Conservation (phyloP, 495 filamentous ascomycete species). For the Aspergillus haitiensis region DNA sequence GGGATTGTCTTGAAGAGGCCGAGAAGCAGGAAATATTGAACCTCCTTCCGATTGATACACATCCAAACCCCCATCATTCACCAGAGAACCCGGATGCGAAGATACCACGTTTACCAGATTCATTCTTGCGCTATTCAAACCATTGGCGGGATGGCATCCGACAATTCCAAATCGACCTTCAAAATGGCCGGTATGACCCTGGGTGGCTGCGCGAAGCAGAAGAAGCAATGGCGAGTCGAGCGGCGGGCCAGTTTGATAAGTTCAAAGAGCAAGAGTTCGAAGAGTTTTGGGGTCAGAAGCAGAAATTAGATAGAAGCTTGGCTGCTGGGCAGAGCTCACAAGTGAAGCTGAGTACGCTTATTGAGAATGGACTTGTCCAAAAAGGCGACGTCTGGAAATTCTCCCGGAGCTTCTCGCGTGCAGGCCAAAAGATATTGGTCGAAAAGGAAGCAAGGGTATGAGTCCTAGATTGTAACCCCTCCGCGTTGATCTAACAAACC, state of each 20-base stretch:
- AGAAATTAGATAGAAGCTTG: constrained; percentile 41
- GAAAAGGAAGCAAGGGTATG: constrained; percentile 54
- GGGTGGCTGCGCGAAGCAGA: constrained; percentile 67
- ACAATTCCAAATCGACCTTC: constrained; percentile 61
- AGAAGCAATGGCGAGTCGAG: constrained; percentile 59
- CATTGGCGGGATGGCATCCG: constrained; percentile 51
- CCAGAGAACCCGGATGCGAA: constrained; percentile 33
- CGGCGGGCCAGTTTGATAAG: constrained; percentile 66
- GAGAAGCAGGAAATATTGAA: constrained; percentile 58
- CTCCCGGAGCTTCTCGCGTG: constrained; percentile 34
- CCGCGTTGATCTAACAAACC: not conserved
- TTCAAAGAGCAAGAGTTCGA: constrained; percentile 67
- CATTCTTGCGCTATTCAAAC: constrained; percentile 51
- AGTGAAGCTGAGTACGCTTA: constrained; percentile 49
- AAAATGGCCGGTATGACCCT: constrained; percentile 60
- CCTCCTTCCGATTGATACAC: constrained; percentile 54
- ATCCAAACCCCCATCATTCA: constrained; percentile 37
- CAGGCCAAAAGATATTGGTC: constrained; percentile 33
- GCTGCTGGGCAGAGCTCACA: constrained; percentile 50
- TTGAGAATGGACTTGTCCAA: constrained; percentile 47
- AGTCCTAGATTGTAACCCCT: not conserved
- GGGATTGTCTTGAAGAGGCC: constrained; percentile 54
- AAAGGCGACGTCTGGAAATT: constrained; percentile 55
- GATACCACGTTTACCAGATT: constrained; percentile 42
- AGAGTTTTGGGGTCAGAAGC: constrained; percentile 68